Evolutionary conservation across 2,329 filamentous ascomycete genomes (phyloP).

Genomic region (Fusarium stilboides): DNA sequence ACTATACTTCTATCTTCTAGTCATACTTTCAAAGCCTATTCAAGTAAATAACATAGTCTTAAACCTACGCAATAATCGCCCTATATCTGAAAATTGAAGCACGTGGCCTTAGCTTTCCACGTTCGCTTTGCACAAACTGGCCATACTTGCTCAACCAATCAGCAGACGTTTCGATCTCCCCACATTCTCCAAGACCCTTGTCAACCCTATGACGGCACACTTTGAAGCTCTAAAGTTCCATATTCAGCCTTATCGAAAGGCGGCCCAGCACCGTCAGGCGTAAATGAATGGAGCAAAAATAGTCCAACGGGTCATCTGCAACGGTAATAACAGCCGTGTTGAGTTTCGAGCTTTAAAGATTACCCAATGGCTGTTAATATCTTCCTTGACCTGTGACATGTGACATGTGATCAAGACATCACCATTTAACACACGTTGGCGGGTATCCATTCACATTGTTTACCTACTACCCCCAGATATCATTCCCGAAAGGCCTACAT

Average conservation of each 20-base stretch:
- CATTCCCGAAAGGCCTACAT: constrained; percentile 43
- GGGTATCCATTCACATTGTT: constrained; percentile 50
- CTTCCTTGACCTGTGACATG: constrained; percentile 3
- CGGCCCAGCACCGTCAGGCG: neutral
- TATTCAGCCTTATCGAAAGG: constrained; percentile 33
- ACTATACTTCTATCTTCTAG: too few relatives aligned
- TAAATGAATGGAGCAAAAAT: neutral
- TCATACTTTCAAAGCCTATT: too few relatives aligned
- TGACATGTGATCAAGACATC: constrained; percentile 28
- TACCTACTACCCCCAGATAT: constrained; percentile 43
- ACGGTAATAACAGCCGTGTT: accelerated
- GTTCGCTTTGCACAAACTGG: constrained; percentile 4
- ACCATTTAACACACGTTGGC: constrained; percentile 27
- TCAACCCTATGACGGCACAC: constrained; percentile 43
- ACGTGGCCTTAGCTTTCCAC: constrained; percentile 17
- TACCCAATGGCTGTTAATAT: constrained; percentile 11
- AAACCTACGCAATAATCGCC: too few relatives aligned
- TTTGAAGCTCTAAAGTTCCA: constrained; percentile 22
- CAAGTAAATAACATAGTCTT: too few relatives aligned
- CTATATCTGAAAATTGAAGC: constrained; percentile 5
- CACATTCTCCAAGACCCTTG: constrained; percentile 41
- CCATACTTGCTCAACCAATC: constrained; percentile 15
- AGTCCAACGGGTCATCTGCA: neutral
- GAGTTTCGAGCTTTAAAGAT: neutral
- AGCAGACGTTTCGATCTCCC: constrained; percentile 26